Conservation (phyloP, 2,329 filamentous ascomycete species). For the Chaetoscypha palmicola region DNA sequence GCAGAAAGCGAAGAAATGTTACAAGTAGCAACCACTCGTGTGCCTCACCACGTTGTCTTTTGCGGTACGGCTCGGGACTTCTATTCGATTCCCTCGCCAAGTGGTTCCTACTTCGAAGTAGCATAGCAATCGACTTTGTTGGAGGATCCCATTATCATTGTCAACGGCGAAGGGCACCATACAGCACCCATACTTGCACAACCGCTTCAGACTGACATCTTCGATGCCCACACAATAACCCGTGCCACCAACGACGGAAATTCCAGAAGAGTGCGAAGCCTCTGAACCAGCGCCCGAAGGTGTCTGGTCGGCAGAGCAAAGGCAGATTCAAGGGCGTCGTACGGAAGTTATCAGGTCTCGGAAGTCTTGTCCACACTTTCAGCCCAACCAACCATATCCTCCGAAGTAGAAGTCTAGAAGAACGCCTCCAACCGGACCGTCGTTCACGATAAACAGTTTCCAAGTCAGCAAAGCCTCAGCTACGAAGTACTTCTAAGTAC, state of each 20-base stretch:
- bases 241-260: not conserved
- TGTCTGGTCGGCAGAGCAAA: conserved; percentile 1
- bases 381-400: not conserved
- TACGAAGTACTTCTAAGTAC: not conserved
- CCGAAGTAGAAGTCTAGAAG: too few relatives aligned
- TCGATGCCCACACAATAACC: not conserved
- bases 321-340: conserved; percentile 1
- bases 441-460: not conserved
- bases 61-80: not conserved
- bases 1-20: not conserved
- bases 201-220: not conserved
- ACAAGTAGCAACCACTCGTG: not conserved
- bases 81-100: too few relatives aligned
- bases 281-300: not conserved
- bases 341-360: not conserved
- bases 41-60: not conserved
- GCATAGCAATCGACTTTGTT: too few relatives aligned
- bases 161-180: not conserved
- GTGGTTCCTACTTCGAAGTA: too few relatives aligned
- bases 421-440: too few relatives aligned
- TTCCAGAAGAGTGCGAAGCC: not conserved
- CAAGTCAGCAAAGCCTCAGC: not conserved
- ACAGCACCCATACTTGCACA: not conserved
- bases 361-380: not conserved
- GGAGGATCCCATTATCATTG: too few relatives aligned